Conservation (phyloP, 257 asterid genomes). For the Petunia axillaris region DNA sequence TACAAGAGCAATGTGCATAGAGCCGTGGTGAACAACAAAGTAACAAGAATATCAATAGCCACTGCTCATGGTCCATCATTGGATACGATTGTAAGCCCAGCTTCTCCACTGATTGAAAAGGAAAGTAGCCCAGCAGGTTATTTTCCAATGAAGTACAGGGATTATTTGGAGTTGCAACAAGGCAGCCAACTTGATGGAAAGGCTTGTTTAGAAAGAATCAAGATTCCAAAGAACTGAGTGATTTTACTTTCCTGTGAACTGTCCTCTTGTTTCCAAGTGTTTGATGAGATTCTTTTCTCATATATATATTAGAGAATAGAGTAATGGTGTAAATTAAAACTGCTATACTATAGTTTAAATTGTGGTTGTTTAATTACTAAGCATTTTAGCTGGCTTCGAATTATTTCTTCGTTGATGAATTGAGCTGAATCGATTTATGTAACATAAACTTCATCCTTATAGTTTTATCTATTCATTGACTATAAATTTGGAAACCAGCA, state of each 20-base stretch:
- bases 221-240: constrained; percentile 27
- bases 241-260: background rate
- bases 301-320: no score
- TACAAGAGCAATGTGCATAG: constrained; percentile 81
- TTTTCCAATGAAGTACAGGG: constrained; percentile 58
- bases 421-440: no score
- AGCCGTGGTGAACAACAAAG: constrained; percentile 60
- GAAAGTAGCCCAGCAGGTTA: constrained; percentile 39
- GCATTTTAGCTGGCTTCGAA: background rate
- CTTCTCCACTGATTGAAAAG: constrained; percentile 35
- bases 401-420: background rate
- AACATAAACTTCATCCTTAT: no score
- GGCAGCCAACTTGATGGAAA: constrained; percentile 55
- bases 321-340: background rate
- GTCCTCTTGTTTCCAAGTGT: background rate
- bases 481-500: no score
- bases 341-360: background rate
- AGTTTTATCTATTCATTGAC: no score
- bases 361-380: background rate
- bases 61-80: constrained; percentile 67
- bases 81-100: constrained; percentile 56
- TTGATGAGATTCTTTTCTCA: constrained; percentile 1
- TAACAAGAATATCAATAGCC: constrained; percentile 72
- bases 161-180: constrained; percentile 61
- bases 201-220: constrained; percentile 50